Evolutionary conservation across 192 early-diverging fungal species (phyloP).

Genomic region (Endogone sp.): DNA sequence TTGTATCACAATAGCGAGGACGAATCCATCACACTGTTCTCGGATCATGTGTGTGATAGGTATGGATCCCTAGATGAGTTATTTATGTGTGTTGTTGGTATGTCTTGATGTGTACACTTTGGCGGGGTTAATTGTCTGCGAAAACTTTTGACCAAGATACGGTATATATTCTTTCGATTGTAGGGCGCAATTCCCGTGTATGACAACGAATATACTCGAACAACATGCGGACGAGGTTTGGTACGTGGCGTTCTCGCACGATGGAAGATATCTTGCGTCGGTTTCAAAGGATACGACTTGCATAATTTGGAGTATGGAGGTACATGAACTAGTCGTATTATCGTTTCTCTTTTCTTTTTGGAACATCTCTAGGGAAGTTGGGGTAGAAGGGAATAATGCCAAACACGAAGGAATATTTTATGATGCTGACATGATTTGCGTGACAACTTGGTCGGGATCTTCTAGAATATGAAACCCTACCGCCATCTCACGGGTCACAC

Average conservation of each 20-base stretch:
- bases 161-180: slow-evolving; percentile 6
- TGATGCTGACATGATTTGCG: neutral
- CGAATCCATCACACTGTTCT: slow-evolving; percentile 54
- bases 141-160: neutral
- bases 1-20: slow-evolving; percentile 77
- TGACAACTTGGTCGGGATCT: too few relatives aligned
- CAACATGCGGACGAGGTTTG: slow-evolving; percentile 94
- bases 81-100: neutral
- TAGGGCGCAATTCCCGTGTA: slow-evolving; percentile 44
- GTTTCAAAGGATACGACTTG: slow-evolving; percentile 84
- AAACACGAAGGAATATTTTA: too few relatives aligned
- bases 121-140: too few relatives aligned
- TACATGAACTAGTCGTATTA: slow-evolving; percentile 20
- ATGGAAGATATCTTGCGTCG: slow-evolving; percentile 86
- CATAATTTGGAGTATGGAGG: slow-evolving; percentile 85
- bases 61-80: slow-evolving; percentile 17
- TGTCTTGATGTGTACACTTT: too few relatives aligned
- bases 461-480: neutral
- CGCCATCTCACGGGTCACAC: slow-evolving; percentile 53
- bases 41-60: slow-evolving; percentile 74
- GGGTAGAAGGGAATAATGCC: too few relatives aligned
- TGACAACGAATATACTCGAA: slow-evolving; percentile 55
- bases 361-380: too few relatives aligned
- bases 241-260: slow-evolving; percentile 89
- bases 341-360: slow-evolving; percentile 5